Percentiles rank a stretch among this genome's conserved stretches.
Evolutionary conservation across 2,329 filamentous ascomycete species (phyloP).

Genomic region (Cryphonectria naterciae): DNA sequence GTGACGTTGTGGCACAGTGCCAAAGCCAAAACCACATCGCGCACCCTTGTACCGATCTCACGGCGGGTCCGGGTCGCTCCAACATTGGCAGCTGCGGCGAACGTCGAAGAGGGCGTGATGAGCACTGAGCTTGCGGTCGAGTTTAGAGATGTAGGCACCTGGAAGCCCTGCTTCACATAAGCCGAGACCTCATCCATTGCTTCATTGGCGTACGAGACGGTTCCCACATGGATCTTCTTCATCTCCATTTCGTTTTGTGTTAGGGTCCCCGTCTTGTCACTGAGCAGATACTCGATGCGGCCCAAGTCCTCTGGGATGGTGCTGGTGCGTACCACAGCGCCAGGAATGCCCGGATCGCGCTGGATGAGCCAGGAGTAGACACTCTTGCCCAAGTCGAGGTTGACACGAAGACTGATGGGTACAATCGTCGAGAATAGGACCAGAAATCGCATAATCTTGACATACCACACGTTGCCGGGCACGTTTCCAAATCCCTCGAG

Average conservation of each 20-base stretch:
- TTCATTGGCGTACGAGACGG: conserved; percentile 96
- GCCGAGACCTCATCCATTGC: conserved; percentile 96
- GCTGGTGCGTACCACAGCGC: conserved; percentile 91
- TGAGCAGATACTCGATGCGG: conserved; percentile 92
- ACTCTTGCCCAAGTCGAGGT: conserved; percentile 95
- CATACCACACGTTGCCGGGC: conserved; percentile 78
- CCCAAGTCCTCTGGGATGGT: conserved; percentile 97
- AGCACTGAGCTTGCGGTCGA: conserved; percentile 54
- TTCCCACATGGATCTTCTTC: conserved; percentile 98
- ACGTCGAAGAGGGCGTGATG: conserved; percentile 76
- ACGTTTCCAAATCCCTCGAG: conserved; percentile 78
- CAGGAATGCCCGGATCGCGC: conserved; percentile 84
- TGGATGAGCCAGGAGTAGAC: conserved; percentile 97
- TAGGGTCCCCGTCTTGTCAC: conserved; percentile 96
- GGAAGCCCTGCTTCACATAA: conserved; percentile 85
- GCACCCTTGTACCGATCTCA: conserved; percentile 91
- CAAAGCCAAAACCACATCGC: conserved; percentile 89
- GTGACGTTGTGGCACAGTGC: conserved; percentile 98
- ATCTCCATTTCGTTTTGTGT: conserved; percentile 99
- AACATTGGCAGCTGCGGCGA: conserved; percentile 62
- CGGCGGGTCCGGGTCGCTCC: conserved; percentile 80
- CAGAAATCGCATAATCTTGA: conserved; percentile 96
- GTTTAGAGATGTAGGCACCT: conserved; percentile 52
- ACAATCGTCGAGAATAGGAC: conserved; percentile 99
- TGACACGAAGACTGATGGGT: conserved; percentile 93